A percentile compares a stretch with the other conserved stretches of the same genome.
Conservation (phyloP, 1,139 yeast genomes). For the Yamadazyma triangularis region DNA sequence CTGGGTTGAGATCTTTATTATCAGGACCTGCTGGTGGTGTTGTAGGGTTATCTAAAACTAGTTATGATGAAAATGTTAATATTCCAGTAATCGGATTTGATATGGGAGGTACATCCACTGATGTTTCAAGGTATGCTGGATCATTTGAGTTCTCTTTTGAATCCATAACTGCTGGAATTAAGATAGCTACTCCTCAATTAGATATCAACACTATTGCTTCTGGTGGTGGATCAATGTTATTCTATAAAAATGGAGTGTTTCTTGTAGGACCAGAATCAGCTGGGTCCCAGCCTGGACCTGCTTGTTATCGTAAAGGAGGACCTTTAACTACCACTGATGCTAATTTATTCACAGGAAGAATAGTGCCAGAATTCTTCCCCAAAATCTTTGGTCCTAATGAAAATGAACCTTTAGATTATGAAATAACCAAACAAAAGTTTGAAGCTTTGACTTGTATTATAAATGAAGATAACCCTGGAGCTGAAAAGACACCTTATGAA, state of each 20-base stretch:
- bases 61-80: constrained; percentile 34
- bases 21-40: constrained; percentile 64
- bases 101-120: constrained; percentile 62
- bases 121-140: constrained; percentile 46
- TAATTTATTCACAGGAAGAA: constrained; percentile 46
- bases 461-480: constrained; percentile 30
- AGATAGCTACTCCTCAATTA: constrained; percentile 53
- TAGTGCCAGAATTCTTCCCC: constrained; percentile 47
- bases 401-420: constrained; percentile 41
- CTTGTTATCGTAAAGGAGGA: constrained; percentile 54
- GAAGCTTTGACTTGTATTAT: constrained; percentile 34
- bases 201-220: constrained; percentile 59
- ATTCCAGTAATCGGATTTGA: constrained; percentile 52
- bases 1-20: constrained; percentile 48
- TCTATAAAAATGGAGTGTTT: constrained; percentile 48
- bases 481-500: constrained; percentile 18
- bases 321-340: constrained; percentile 57
- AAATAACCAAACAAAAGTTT: constrained; percentile 34
- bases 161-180: constrained; percentile 50
- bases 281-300: constrained; percentile 57
- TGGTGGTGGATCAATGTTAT: constrained; percentile 53
- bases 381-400: constrained; percentile 52
- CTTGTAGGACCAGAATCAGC: constrained; percentile 56
- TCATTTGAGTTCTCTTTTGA: constrained; percentile 49
- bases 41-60: constrained; percentile 50